Evolutionary conservation across 345 rosid genomes (phyloP), one percentile per base, ranked within the genome.

Genomic region (Acer campestre): DNA sequence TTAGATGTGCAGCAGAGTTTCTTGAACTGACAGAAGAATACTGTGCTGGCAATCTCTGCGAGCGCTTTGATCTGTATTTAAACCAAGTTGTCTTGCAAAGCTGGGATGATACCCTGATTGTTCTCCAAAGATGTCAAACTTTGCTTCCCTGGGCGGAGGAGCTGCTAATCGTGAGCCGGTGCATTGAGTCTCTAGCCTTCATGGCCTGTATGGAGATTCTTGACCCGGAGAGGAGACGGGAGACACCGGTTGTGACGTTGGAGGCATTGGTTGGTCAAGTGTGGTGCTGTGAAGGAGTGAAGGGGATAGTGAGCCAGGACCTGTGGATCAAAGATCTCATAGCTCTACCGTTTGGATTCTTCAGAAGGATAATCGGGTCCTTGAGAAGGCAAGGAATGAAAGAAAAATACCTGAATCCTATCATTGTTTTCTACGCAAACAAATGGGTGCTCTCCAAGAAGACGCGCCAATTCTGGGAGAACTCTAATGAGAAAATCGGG

Each of bases 151-250:
- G 84, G 87, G 77, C 89, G 0, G 91, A 89, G 84, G 85, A 92
- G 68, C 89, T 91, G 59, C 82, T 93, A 58, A 89, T 93, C 3
- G 88, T 93, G 27, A 87, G 96, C 85, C 90, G 94, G 17, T 91
- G 98, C 91, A 87, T 90, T 0, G 92, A 93, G 62, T 93, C 94
- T 49, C 78, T 93, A 18, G 93, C 98, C 75, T 93, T 93, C 84
- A 91, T 90, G 89, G 87, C 94, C 38, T 91, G 98, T 74, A 91
- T 91, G 98, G 94, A 91, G 90, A 93, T 93, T 84, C 94, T 93
- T 29, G 98, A 93, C 61, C 96, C 94, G 0, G 98, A 90, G n/a
- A 83, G 91, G 78, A 77, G 90, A 84, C 81, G 86, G 69, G 93
- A 88, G 70, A 82, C 71, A 29, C 93, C 94, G 0, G 88, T 90